phyloP scores from a whole-genome alignment of 331 rosid species.

The Rosa hybrid region DNA sequence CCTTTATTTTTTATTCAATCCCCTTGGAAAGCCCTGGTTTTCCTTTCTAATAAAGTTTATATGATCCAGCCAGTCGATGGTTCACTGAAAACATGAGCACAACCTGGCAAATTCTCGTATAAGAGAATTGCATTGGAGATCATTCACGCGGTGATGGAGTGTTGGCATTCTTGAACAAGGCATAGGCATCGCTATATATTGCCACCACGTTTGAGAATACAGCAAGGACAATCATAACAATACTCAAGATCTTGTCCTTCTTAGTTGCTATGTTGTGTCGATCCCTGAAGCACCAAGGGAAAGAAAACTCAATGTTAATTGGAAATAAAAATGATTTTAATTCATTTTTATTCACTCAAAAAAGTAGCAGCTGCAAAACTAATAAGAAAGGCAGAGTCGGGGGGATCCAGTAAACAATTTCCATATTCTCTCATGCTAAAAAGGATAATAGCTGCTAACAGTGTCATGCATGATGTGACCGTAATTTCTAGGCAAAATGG shows the following conservation, averaged over 20 bases:
- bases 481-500: background rate
- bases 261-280: slow-evolving; percentile 68
- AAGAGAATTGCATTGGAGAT: slow-evolving; percentile 18
- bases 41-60: slow-evolving; percentile 23
- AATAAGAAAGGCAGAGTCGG: background rate
- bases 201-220: slow-evolving; percentile 77
- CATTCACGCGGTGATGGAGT: slow-evolving; percentile 26
- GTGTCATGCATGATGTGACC: background rate
- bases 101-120: background rate
- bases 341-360: background rate
- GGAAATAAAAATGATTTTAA: background rate
- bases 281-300: slow-evolving; percentile 52
- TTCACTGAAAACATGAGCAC: slow-evolving; percentile 23
- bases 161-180: slow-evolving; percentile 60
- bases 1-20: slow-evolving; percentile 22
- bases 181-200: slow-evolving; percentile 79
- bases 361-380: background rate
- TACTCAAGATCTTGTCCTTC: slow-evolving; percentile 64
- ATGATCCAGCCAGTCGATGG: slow-evolving; percentile 17
- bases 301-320: background rate
- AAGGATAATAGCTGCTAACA: background rate
- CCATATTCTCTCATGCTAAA: background rate
- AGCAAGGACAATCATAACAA: slow-evolving; percentile 75
- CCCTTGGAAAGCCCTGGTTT: slow-evolving; percentile 51
- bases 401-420: background rate